Conservation (phyloP, 2,329 filamentous ascomycete species). For the Colletotrichum higginsianum region DNA sequence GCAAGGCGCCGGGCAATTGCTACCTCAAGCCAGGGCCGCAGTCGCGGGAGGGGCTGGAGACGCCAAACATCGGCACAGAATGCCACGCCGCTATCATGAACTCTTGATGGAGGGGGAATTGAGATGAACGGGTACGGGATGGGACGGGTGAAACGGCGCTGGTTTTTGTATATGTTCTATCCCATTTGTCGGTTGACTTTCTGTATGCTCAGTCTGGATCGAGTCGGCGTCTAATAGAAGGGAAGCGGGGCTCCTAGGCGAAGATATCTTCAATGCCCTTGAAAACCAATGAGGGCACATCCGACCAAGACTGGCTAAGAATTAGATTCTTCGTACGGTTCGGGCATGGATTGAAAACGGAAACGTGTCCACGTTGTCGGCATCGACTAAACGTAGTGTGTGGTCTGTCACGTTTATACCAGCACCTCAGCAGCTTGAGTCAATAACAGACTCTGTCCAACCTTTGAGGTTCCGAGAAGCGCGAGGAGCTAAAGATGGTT, state of each 20-base stretch:
- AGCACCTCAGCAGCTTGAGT: too few relatives aligned
- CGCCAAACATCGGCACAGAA: conserved; percentile 52
- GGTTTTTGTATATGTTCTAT: conserved; percentile 10
- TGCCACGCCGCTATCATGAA: conserved; percentile 54
- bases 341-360: too few relatives aligned
- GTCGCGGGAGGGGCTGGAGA: conserved; percentile 48
- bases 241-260: not conserved
- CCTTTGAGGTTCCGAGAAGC: not conserved
- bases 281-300: not conserved
- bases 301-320: not conserved
- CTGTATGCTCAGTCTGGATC: not conserved
- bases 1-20: conserved; percentile 60
- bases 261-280: not conserved
- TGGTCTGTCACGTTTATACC: too few relatives aligned
- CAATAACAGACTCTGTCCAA: too few relatives aligned
- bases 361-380: too few relatives aligned
- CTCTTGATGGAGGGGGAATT: not conserved
- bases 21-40: conserved; percentile 60
- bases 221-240: not conserved
- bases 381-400: too few relatives aligned
- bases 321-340: too few relatives aligned
- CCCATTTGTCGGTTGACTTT: conserved; percentile 6
- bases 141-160: not conserved
- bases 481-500: not conserved
- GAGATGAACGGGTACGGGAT: not conserved